A percentile compares a stretch with the other conserved stretches of the same genome.
These are phyloP conservation scores for Leccinum solheimii DNA, from an alignment of 1,284 basidiomycete genomes.

Conservation along the genomic window DNA sequence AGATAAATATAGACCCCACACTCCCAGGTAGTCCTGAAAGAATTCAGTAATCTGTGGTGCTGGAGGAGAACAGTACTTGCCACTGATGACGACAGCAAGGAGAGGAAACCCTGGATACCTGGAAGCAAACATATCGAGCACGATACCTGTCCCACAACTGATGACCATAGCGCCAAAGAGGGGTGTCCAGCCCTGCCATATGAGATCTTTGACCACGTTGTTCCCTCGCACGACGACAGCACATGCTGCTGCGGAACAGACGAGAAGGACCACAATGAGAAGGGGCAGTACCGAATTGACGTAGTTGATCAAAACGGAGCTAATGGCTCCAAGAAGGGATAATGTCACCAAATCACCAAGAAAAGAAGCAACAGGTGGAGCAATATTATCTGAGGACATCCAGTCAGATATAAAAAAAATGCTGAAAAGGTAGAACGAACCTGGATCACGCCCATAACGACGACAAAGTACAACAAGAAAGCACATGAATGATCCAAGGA, in stretches of 20 bases:
- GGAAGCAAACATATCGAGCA: conserved; percentile 87
- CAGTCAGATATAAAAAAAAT: not conserved
- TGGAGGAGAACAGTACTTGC: conserved; percentile 40
- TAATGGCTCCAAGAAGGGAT: conserved; percentile 69
- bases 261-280: conserved; percentile 57
- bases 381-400: conserved; percentile 78
- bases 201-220: conserved; percentile 63
- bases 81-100: conserved; percentile 87
- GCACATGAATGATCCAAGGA: conserved; percentile 95
- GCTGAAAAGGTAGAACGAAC: conserved; percentile 39
- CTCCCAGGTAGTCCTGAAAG: conserved; percentile 76
- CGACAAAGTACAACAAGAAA: conserved; percentile 80
- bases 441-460: conserved; percentile 79
- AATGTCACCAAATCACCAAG: conserved; percentile 93
- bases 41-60: not conserved
- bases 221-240: conserved; percentile 64
- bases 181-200: conserved; percentile 87
- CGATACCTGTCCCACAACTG: conserved; percentile 87
- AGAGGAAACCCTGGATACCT: conserved; percentile 87
- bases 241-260: conserved; percentile 57
- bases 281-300: conserved; percentile 68
- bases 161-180: conserved; percentile 92
- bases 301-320: conserved; percentile 62
- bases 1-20: conserved; percentile 90
- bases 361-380: conserved; percentile 90